Evolutionary conservation across 176 grass and related monocot species (phyloP).

Genomic region (Urochloa ruziziensis): DNA sequence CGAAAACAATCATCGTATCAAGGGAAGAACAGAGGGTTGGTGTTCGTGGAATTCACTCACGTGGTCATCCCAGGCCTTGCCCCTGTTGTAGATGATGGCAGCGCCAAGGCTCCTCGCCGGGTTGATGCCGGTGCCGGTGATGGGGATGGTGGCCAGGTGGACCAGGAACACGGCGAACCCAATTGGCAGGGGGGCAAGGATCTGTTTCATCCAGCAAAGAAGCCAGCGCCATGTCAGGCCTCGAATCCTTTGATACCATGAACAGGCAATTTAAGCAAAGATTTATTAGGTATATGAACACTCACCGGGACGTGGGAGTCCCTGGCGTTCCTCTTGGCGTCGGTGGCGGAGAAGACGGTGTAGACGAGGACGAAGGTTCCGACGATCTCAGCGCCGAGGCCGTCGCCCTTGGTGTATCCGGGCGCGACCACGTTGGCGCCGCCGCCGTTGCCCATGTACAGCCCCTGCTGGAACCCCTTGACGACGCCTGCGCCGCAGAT

Average conservation of each 20-base stretch:
- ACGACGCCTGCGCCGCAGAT: constrained; percentile 90
- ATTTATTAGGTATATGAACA: no score
- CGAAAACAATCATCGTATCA: neutral
- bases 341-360: constrained; percentile 98
- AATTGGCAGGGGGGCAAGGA: constrained; percentile 88
- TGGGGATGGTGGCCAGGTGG: constrained; percentile 95
- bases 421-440: constrained; percentile 64
- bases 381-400: constrained; percentile 83
- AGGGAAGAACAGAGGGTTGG: neutral
- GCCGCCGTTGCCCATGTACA: constrained; percentile 69
- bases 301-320: constrained; percentile 94
- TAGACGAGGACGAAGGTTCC: constrained; percentile 96
- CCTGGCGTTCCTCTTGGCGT: constrained; percentile 96
- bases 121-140: constrained; percentile 99
- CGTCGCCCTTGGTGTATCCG: constrained; percentile 83
- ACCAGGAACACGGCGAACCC: constrained; percentile 94
- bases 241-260: neutral
- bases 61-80: constrained; percentile 69
- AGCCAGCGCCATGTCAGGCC: neutral
- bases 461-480: constrained; percentile 71
- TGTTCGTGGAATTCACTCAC: constrained; percentile 39
- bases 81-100: constrained; percentile 79
- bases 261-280: no score
- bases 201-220: constrained; percentile 26
- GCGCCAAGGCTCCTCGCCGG: constrained; percentile 87